These are phyloP conservation scores for Aegilops sharonensis DNA, from an alignment of 176 grass and related monocot species.

Conservation along the genomic window DNA sequence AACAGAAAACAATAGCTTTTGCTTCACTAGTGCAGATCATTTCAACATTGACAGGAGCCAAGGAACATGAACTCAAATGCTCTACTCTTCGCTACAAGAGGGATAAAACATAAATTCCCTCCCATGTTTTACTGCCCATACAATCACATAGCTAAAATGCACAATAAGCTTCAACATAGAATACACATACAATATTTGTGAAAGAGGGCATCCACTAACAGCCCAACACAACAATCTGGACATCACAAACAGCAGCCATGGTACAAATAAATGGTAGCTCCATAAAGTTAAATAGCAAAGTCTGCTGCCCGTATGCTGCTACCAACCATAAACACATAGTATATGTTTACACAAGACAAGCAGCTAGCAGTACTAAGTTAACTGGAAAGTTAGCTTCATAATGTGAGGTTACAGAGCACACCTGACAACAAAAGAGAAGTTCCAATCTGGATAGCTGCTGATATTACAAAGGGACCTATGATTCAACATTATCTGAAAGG, in stretches of 20 bases:
- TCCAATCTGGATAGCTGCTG: background rate
- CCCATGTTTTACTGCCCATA: background rate
- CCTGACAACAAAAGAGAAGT: background rate
- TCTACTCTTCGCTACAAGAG: background rate
- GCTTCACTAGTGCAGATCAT: too few species aligned
- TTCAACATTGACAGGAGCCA: background rate
- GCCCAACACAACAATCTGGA: background rate
- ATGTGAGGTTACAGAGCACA: background rate
- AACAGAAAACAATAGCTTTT: too few species aligned
- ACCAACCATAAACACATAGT: background rate
- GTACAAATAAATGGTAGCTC: background rate
- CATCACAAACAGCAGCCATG: background rate
- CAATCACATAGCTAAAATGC: background rate
- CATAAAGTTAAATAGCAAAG: background rate
- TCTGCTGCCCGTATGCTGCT: background rate
- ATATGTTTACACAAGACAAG: background rate
- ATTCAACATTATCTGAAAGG: background rate
- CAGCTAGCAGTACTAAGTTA: background rate
- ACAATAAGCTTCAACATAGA: background rate
- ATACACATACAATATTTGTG: background rate
- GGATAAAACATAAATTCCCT: too few species aligned
- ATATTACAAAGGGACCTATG: background rate
- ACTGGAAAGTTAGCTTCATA: background rate
- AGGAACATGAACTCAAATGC: background rate
- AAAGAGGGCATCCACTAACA: background rate